These are phyloP conservation scores for Chrysophaeum taylorii DNA, from an alignment of 352 stramenopile species.

Conservation along the genomic window DNA sequence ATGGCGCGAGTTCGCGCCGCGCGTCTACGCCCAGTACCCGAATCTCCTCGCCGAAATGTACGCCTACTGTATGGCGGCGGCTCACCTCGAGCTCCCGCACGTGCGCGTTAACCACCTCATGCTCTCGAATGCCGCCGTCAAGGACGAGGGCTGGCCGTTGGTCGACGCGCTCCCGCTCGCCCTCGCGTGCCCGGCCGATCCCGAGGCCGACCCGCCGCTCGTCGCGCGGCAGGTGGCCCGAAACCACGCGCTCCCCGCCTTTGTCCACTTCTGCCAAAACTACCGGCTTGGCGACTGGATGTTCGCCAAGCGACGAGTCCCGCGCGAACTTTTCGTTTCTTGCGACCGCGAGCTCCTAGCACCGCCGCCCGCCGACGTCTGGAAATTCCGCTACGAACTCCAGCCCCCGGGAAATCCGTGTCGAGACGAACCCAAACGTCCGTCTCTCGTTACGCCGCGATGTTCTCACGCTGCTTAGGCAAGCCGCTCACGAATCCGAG, in stretches of 20 bases:
- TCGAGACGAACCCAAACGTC: not conserved
- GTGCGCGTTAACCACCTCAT: slow-evolving; percentile 21
- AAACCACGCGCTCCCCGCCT: slow-evolving; percentile 26
- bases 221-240: no score
- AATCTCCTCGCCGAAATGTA: slow-evolving; percentile 43
- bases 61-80: slow-evolving; percentile 39
- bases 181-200: slow-evolving; percentile 10
- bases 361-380: not conserved
- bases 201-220: slow-evolving; percentile 24
- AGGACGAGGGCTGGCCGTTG: slow-evolving; percentile 29
- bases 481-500: no score
- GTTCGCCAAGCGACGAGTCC: slow-evolving; percentile 36
- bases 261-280: slow-evolving; percentile 38
- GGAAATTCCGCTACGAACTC: not conserved
- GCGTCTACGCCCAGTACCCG: slow-evolving; percentile 35
- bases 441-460: not conserved
- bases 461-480: not conserved
- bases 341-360: not conserved
- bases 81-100: slow-evolving; percentile 31
- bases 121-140: slow-evolving; percentile 22
- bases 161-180: slow-evolving; percentile 16
- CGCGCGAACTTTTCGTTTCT: slow-evolving; percentile 29
- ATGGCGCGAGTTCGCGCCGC: slow-evolving; percentile 30
- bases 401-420: not conserved
- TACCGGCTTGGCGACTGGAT: slow-evolving; percentile 34